Evolutionary conservation across 192 early-diverging fungal species (phyloP).

Genomic region (Linnemannia hyalina): DNA sequence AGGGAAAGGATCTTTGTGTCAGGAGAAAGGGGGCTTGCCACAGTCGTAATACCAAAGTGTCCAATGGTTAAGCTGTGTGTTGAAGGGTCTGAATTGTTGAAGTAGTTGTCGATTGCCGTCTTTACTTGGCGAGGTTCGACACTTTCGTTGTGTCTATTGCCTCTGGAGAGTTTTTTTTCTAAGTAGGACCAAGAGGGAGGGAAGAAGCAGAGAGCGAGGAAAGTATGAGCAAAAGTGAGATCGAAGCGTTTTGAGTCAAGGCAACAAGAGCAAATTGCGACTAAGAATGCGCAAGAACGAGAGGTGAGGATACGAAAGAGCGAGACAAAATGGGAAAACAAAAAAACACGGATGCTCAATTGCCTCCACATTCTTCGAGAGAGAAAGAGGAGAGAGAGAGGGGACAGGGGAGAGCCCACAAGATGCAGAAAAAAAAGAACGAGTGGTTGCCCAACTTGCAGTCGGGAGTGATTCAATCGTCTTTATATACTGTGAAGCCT

Average conservation of each 20-base stretch:
- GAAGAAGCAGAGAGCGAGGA: neutral
- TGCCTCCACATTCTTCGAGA: neutral
- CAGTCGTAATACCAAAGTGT: neutral
- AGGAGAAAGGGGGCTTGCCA: neutral
- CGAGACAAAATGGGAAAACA: neutral
- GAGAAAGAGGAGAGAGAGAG: neutral
- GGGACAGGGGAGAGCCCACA: constrained; percentile 1
- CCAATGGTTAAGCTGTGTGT: neutral
- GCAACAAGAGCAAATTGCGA: neutral
- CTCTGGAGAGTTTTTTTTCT: neutral
- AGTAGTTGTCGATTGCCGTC: neutral
- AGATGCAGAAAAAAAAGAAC: neutral
- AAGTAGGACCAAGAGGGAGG: neutral
- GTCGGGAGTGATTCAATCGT: neutral
- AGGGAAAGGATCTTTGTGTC: neutral
- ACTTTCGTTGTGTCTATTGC: neutral
- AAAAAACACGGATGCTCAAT: neutral
- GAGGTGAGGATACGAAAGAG: neutral
- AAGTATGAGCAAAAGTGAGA: neutral
- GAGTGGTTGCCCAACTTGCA: neutral
- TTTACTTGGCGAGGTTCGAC: neutral
- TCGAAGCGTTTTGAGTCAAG: neutral
- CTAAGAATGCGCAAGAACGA: neutral
- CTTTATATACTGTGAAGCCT: neutral
- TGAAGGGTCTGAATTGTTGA: neutral